Base-by-base conservation (phyloP, 495 filamentous ascomycete species). In the Opeltia flavorubescens region DNA sequence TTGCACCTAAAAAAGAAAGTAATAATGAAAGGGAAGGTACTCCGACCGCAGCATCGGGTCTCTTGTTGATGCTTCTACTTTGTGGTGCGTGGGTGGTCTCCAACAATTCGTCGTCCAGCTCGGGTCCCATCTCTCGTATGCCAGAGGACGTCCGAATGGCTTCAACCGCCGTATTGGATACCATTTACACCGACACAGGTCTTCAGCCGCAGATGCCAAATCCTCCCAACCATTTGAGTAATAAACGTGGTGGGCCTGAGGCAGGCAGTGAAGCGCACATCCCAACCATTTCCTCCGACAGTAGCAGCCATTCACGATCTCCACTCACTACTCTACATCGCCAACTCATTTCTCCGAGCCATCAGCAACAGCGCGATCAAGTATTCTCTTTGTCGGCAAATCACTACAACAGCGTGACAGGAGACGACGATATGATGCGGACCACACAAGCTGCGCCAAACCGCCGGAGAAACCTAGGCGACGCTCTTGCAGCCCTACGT, bases 31-130 rank as follows among this genome's bases (percentile, higher is more conserved):
- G 64, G 55, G 76, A 77, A 31, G 63, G 65, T 40, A 78, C 83
- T 50, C 78, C 81, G 59, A 68, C 78, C 17, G 67, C 74, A 51
- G 71, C 76, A 54, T 72, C 76, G 44, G 78, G 80, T 44, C 64
- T 84, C 39, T 65, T 84, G 43, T 72, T 84, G 57, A 76, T 78
- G 88, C 85, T 95, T 54, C 85, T 98, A 50, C 84, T 98, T 48
- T 89, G 94, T 57, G 91, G 91, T 55, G 91, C 91, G 43, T 95
- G 94, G 62, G 87, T 96, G 50, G 87, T 89, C 44, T 95, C 89
- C 38, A 94, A 89, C 67, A 74, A 72, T 44, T 66, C 74, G 2
- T 64, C 77, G 61, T 58, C 80, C 55, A 53, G 77, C 36, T 66
- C 65, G 24, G 67, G 65, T 1, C 48, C 50, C 15, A 78, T 95